Evolutionary conservation across 1,284 basidiomycete genomes (phyloP).

Genomic region (Wallemia ichthyophaga): DNA sequence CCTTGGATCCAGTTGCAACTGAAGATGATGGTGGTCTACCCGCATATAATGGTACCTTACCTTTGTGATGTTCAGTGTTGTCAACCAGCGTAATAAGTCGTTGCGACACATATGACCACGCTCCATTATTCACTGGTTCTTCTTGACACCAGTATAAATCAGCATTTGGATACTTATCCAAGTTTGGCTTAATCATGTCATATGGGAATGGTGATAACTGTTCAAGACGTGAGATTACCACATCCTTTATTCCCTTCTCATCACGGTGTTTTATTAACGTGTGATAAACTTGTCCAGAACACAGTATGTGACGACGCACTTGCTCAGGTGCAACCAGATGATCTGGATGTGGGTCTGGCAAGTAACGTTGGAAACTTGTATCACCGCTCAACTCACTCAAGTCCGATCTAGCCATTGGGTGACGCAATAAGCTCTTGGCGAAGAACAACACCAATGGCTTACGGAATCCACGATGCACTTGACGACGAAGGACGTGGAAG

Average conservation of each 20-base stretch:
- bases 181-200: conserved; percentile 15
- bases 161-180: conserved; percentile 88
- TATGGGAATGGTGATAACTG: conserved; percentile 24
- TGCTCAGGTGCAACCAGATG: conserved; percentile 49
- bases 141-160: conserved; percentile 62
- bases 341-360: conserved; percentile 28
- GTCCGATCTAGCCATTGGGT: conserved; percentile 62
- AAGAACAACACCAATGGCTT: conserved; percentile 57
- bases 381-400: conserved; percentile 68
- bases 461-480: conserved; percentile 70
- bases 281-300: conserved; percentile 67
- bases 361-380: conserved; percentile 68
- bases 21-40: conserved; percentile 64
- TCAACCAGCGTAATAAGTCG: conserved; percentile 43
- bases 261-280: conserved; percentile 65
- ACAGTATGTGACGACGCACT: conserved; percentile 62
- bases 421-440: conserved; percentile 80
- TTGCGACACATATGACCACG: conserved; percentile 75
- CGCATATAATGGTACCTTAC: conserved; percentile 57
- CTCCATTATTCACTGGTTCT: conserved; percentile 36
- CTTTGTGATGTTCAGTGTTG: conserved; percentile 64
- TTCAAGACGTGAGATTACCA: conserved; percentile 79
- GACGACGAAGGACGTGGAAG: conserved; percentile 80
- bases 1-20: conserved; percentile 69
- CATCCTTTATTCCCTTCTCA: conserved; percentile 58